Conservation (phyloP, 345 rosid genomes). For the Ceriops zippeliana region DNA sequence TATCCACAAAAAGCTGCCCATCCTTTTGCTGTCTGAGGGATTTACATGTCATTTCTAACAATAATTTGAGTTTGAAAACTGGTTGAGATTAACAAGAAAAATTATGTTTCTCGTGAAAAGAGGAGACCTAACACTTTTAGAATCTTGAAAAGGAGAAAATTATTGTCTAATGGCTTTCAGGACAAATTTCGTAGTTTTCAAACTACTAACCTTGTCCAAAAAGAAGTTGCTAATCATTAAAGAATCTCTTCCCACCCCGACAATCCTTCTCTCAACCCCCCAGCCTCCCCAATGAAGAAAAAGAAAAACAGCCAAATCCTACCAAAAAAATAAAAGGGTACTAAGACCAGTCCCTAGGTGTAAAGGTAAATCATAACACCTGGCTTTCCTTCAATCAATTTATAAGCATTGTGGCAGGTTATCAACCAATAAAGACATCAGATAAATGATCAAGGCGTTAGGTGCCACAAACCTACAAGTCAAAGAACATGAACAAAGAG, state of each 20-base stretch:
- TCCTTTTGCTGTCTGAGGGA: background rate
- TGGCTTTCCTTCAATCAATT: constrained; percentile 5
- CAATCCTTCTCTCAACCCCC: no score
- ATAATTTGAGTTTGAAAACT: background rate
- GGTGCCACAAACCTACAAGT: background rate
- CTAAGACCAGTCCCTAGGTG: background rate
- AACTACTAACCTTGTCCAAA: background rate
- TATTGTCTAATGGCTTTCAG: background rate
- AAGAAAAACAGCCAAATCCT: background rate
- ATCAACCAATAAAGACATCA: background rate
- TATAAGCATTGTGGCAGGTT: background rate
- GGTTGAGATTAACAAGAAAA: background rate
- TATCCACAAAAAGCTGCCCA: background rate
- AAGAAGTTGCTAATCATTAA: no score
- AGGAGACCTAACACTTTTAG: background rate
- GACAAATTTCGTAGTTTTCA: background rate
- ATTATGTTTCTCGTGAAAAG: background rate
- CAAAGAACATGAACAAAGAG: background rate
- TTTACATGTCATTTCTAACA: background rate
- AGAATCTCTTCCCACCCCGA: no score
- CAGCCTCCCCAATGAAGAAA: no score
- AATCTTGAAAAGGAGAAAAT: background rate
- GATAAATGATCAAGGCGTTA: background rate
- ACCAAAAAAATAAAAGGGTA: background rate
- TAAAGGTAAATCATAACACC: background rate